Conservation (phyloP, 495 filamentous ascomycete genomes). For the Aspergillus sparsus region DNA sequence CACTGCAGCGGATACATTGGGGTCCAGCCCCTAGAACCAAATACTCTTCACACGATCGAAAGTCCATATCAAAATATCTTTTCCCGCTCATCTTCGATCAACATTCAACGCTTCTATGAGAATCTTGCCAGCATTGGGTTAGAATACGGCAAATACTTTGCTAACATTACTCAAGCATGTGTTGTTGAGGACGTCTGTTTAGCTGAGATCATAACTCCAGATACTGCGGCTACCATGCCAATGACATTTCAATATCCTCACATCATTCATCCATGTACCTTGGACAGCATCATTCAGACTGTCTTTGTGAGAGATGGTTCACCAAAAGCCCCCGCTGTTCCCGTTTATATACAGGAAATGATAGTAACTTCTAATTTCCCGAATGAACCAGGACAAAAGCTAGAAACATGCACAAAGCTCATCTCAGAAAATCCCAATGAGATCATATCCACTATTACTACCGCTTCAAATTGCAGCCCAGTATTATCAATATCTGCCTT, state of each 20-base stretch:
- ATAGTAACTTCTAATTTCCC: slow-evolving; percentile 23
- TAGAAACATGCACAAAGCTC: slow-evolving; percentile 25
- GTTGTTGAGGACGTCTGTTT: slow-evolving; percentile 22
- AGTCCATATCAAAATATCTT: neutral
- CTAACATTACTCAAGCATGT: slow-evolving; percentile 30
- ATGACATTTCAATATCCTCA: slow-evolving; percentile 42
- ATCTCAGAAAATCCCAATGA: neutral
- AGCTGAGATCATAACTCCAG: slow-evolving; percentile 40
- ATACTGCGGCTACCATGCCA: slow-evolving; percentile 52
- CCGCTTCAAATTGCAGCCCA: neutral
- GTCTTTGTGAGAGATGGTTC: slow-evolving; percentile 24
- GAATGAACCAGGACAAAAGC: slow-evolving; percentile 14
- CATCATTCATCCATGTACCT: slow-evolving; percentile 46
- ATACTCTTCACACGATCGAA: neutral
- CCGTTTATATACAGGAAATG: slow-evolving; percentile 32
- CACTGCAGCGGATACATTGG: slow-evolving; percentile 39
- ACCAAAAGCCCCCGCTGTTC: slow-evolving; percentile 27
- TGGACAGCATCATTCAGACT: slow-evolving; percentile 50
- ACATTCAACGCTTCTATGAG: slow-evolving; percentile 34
- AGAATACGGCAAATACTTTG: slow-evolving; percentile 40
- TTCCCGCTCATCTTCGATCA: slow-evolving; percentile 1
- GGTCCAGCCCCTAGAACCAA: neutral
- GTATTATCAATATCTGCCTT: slow-evolving; percentile 24
- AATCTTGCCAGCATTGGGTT: slow-evolving; percentile 31
- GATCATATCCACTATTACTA: slow-evolving; percentile 21